Percentiles rank a stretch among this genome's conserved stretches.
Conservation (phyloP, 495 filamentous ascomycete genomes). For the Chaetomium cochliodes region DNA sequence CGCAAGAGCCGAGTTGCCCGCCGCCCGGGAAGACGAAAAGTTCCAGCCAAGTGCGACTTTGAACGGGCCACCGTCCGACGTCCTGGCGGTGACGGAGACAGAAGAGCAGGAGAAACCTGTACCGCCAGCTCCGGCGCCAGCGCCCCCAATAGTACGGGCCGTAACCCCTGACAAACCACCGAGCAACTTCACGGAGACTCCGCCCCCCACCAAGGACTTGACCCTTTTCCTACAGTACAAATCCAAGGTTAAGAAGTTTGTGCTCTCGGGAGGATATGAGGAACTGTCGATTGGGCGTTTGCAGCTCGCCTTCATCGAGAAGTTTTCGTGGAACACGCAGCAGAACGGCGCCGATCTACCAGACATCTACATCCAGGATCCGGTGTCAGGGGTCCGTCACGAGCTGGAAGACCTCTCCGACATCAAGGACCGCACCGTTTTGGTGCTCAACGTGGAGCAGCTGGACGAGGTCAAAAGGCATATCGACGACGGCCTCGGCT, state of each 20-base stretch:
- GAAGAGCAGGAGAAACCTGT: conserved; percentile 36
- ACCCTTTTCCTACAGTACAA: conserved; percentile 98
- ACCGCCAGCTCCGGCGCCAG: conserved; percentile 21
- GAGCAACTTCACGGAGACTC: conserved; percentile 55
- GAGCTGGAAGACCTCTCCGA: conserved; percentile 94
- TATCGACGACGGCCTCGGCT: conserved; percentile 88
- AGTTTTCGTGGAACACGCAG: conserved; percentile 97
- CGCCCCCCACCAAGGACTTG: conserved; percentile 79
- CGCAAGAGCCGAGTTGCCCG: conserved; percentile 45
- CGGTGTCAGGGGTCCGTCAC: conserved; percentile 89
- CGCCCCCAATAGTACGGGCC: conserved; percentile 19
- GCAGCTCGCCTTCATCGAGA: conserved; percentile 98
- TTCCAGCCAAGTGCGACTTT: conserved; percentile 54
- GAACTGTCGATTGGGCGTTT: conserved; percentile 82
- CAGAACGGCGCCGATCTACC: conserved; percentile 89
- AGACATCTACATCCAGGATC: conserved; percentile 96
- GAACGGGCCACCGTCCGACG: conserved; percentile 45
- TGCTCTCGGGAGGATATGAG: conserved; percentile 76
- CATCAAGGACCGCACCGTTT: conserved; percentile 89
- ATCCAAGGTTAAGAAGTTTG: conserved; percentile 93
- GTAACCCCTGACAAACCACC: conserved; percentile 46
- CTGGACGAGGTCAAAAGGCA: conserved; percentile 95
- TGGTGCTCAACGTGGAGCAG: conserved; percentile 91
- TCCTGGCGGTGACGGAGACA: conserved; percentile 36
- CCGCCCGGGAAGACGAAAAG: conserved; percentile 60